Base-by-base conservation (phyloP, 441 rosid genomes). In the Adansonia gregorii region DNA sequence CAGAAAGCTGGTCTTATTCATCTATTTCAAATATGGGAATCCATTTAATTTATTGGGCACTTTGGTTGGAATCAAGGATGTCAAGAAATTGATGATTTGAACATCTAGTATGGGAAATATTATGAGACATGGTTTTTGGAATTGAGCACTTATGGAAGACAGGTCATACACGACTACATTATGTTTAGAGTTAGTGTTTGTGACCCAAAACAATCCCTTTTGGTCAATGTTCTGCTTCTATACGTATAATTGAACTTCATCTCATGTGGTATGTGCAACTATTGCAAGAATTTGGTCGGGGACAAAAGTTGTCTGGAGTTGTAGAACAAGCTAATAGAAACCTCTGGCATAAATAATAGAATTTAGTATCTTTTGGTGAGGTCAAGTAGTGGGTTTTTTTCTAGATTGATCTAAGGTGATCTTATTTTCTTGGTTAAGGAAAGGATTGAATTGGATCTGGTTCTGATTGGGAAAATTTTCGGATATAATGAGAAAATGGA, bases 371-470 rank as follows among this genome's bases (percentile, higher is more conserved):
- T 17, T 55, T 55, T 64, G 48, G 22, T 35, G 20, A 35, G 22
- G 20, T 6, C 35, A 64, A 20, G 68, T 35, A 15, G 68, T 8
- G 4, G 22, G 9, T 11, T 64, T 15, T 56, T 56, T 61, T 64
- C 1, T 35, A 35, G 46, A 64, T 64, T 35, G 12, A 35, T 64
- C 48, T 64, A 35, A 35, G 68, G 46, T 64, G 22, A 61, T 27
- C 6, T 61, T 5, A 61, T 35, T 12, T 61, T 61, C 67, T 61
- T 12, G 67, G 45, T 61, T 61, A 61, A 27, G 67, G 67, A 39
- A 61, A 61, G 67, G 67, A 27, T 27, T 61, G 35, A 51, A 27
- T 61, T 61, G 9, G n/a, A 61, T 61, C 43, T 61, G 66, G 43
- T 35, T 24, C 43, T 61, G 67, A 64, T 9, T 64, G 48, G 22